Base-by-base conservation (phyloP, 345 rosid genomes). In the Eucalyptus erythrocorys region DNA sequence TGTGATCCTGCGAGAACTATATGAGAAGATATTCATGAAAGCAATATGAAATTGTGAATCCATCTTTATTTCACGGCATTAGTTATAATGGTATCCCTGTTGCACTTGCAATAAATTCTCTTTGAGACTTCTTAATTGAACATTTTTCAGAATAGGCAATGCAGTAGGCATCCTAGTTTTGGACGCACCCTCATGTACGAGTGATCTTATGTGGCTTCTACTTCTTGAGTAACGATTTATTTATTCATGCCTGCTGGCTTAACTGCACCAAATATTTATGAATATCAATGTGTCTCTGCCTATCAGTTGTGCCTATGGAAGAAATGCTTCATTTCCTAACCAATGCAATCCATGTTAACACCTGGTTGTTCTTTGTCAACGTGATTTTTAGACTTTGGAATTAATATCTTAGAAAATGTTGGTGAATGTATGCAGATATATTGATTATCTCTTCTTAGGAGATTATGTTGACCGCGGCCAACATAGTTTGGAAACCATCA, bases 391-490 rank as follows among this genome's bases (percentile, higher is more conserved):
- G 26, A 34, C 47, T 59, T 6, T 53, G 30, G 87, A 53, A 86
- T 19, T 45, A 34, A 42, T 86, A 27, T 85, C 47, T 49, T 40
- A 76, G 8, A 76, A 21, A 76, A 40, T 76, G 47, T 76, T 76
- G 84, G 47, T 76, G 47, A 76, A 37, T 76, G 85, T 88, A 89
- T 32, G 93, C 96, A 98, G 99, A 89, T 98, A 98, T 91, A 98
- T 98, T 48, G 99, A 98, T 92, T 98, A 97, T 93, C 99, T 98
- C 89, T 98, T 98, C 96, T 91, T 98, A 92, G 99, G 99, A 88
- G 99, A 98, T 91, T 98, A 97, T 94, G 99, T 98, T 89, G 99
- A 98, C 90, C 96, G 99, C 86, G 99, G 99, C 85, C 99, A 98
- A 90, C 99, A 98, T 93, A 98, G 99, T 91, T 91, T 98, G 91